These are phyloP conservation scores for Coemansia pectinata DNA, from an alignment of 192 early-diverging fungal genomes.

Conservation along the genomic window DNA sequence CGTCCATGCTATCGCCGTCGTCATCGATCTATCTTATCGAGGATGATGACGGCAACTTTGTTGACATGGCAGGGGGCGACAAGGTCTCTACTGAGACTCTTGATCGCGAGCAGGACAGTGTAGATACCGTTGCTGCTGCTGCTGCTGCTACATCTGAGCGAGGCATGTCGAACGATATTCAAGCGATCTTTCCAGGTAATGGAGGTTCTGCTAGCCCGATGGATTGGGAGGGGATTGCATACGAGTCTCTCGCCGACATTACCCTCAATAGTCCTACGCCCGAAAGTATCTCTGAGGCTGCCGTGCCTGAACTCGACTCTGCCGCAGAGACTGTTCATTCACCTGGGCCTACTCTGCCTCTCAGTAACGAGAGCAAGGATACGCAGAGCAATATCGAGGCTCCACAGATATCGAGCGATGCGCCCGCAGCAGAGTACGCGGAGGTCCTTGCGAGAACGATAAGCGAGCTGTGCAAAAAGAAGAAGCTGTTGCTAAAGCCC, in stretches of 20 bases:
- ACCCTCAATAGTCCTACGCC: not conserved
- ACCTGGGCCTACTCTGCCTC: not conserved
- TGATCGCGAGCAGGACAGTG: not conserved
- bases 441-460: not conserved
- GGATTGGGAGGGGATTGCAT: not conserved
- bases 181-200: not conserved
- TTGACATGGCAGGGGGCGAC: not conserved
- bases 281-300: not conserved
- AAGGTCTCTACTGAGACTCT: not conserved
- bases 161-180: not conserved
- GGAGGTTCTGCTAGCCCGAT: not conserved
- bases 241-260: not conserved
- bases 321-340: not conserved
- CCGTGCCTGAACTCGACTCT: not conserved
- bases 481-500: not conserved
- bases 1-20: not conserved
- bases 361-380: not conserved
- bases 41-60: conserved; percentile 1
- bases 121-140: not conserved
- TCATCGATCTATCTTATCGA: not conserved
- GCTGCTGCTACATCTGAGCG: not conserved
- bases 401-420: not conserved
- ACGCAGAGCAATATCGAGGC: not conserved
- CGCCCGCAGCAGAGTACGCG: not conserved
- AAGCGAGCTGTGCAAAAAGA: not conserved